Conservation (phyloP, 129 eudicot genomes). For the Chrysanthemum lavandulifolium region DNA sequence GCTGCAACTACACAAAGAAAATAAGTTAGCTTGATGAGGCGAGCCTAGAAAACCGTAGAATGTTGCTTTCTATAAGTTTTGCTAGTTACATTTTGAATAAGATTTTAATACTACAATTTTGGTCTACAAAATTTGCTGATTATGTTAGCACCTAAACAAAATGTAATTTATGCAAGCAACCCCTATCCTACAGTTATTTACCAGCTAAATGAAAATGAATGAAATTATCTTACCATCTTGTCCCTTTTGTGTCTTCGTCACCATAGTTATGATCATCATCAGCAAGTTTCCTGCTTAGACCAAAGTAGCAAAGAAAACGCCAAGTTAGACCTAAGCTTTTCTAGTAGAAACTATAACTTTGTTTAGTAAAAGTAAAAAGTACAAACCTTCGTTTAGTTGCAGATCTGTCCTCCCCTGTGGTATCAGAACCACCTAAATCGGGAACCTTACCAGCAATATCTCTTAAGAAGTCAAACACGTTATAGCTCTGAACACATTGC, state of each 20-base stretch:
- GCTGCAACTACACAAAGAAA: conserved; percentile 26
- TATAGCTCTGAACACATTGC: conserved; percentile 67
- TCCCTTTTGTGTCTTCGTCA: conserved; percentile 44
- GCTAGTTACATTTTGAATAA: too few relatives aligned
- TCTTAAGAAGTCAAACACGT: conserved; percentile 59
- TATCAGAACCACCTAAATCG: conserved; percentile 62
- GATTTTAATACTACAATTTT: too few relatives aligned
- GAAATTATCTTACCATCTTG: conserved; percentile 31
- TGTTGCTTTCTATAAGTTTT: too few relatives aligned
- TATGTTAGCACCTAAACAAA: too few relatives aligned
- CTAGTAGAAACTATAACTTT: not conserved
- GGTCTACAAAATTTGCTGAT: too few relatives aligned
- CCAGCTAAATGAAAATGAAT: not conserved
- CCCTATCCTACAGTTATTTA: not conserved
- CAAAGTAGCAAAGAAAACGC: not conserved
- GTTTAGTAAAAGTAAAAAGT: not conserved
- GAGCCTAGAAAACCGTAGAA: too few relatives aligned
- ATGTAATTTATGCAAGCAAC: too few relatives aligned
- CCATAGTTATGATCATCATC: conserved; percentile 46
- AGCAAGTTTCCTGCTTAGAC: conserved; percentile 43
- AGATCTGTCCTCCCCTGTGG: conserved; percentile 45
- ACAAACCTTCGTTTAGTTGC: conserved; percentile 53
- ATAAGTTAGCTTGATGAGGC: not conserved
- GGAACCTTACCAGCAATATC: conserved; percentile 65
- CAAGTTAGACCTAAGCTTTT: not conserved